phyloP scores from a whole-genome alignment of 2,329 filamentous ascomycete species.

The Botrytis hyacinthi region DNA sequence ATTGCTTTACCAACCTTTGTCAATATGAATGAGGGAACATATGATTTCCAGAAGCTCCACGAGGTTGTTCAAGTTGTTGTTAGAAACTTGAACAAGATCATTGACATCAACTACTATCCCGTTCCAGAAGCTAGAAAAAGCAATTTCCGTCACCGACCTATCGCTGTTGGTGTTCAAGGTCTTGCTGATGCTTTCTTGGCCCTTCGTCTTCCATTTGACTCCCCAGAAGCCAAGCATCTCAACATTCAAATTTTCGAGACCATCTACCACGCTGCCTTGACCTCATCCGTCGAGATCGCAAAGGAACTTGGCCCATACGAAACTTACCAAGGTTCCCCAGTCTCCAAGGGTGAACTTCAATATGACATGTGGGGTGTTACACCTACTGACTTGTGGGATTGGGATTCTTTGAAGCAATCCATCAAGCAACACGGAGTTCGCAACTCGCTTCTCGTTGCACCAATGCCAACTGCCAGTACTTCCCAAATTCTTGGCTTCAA shows the following conservation, averaged over 20 bases:
- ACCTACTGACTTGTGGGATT: slow-evolving; percentile 94
- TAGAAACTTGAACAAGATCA: slow-evolving; percentile 96
- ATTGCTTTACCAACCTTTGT: slow-evolving; percentile 89
- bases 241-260: slow-evolving; percentile 99
- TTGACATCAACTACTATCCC: slow-evolving; percentile 98
- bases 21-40: slow-evolving; percentile 78
- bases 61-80: slow-evolving; percentile 90
- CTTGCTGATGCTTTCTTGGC: slow-evolving; percentile 97
- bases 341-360: slow-evolving; percentile 93
- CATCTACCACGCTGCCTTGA: slow-evolving; percentile 94
- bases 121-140: slow-evolving; percentile 89
- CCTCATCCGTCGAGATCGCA: slow-evolving; percentile 82
- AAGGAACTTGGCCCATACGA: slow-evolving; percentile 81
- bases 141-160: slow-evolving; percentile 95
- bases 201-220: slow-evolving; percentile 95
- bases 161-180: slow-evolving; percentile 95
- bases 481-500: slow-evolving; percentile 99
- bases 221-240: slow-evolving; percentile 84
- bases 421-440: slow-evolving; percentile 91
- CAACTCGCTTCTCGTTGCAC: slow-evolving; percentile 92
- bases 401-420: slow-evolving; percentile 81
- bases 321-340: slow-evolving; percentile 89
- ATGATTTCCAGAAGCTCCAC: slow-evolving; percentile 96
- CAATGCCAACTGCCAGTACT: slow-evolving; percentile 96
- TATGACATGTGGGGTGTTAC: slow-evolving; percentile 99